Percentiles rank a stretch among this genome's conserved stretches.
These are phyloP conservation scores for Penicillium sp. DNA, from an alignment of 2,329 filamentous ascomycete genomes.

Conservation along the genomic window DNA sequence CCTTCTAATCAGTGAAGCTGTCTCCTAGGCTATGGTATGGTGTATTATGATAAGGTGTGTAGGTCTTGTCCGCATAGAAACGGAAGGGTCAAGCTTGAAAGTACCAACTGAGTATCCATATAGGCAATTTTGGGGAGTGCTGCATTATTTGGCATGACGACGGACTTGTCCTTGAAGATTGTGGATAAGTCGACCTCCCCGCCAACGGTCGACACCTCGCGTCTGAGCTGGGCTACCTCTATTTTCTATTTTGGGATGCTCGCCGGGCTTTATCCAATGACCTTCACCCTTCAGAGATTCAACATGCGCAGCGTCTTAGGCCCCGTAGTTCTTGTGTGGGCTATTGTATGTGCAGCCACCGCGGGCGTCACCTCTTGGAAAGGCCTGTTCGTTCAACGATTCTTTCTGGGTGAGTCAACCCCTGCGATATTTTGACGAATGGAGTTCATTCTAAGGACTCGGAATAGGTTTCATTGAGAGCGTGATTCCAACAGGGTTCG, in stretches of 20 bases:
- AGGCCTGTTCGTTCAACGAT: constrained; percentile 59
- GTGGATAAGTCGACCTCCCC: constrained; percentile 48
- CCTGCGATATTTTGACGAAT: not conserved
- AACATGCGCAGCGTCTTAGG: constrained; percentile 60
- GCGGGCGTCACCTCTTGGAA: constrained; percentile 59
- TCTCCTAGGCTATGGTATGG: constrained; percentile 50
- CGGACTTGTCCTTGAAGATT: constrained; percentile 57
- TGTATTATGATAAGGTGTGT: constrained; percentile 62
- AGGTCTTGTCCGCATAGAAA: too few species aligned
- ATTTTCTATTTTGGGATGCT: constrained; percentile 79
- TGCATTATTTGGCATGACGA: constrained; percentile 69
- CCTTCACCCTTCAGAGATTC: constrained; percentile 64
- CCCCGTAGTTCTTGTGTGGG: constrained; percentile 54
- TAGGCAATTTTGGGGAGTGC: constrained; percentile 68
- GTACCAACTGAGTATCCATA: not conserved
- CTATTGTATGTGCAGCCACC: constrained; percentile 60
- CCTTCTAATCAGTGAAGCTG: too few species aligned
- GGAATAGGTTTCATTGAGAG: constrained; percentile 51
- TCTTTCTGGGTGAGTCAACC: constrained; percentile 46
- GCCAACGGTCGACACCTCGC: constrained; percentile 56
- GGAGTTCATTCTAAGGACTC: constrained; percentile 2
- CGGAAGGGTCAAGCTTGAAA: not conserved
- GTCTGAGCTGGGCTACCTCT: constrained; percentile 70
- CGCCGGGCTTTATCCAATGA: constrained; percentile 66
- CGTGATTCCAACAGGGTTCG: constrained; percentile 61